These are phyloP conservation scores for Saprolegnia parasitica DNA, from an alignment of 352 stramenopile genomes.

Conservation along the genomic window DNA sequence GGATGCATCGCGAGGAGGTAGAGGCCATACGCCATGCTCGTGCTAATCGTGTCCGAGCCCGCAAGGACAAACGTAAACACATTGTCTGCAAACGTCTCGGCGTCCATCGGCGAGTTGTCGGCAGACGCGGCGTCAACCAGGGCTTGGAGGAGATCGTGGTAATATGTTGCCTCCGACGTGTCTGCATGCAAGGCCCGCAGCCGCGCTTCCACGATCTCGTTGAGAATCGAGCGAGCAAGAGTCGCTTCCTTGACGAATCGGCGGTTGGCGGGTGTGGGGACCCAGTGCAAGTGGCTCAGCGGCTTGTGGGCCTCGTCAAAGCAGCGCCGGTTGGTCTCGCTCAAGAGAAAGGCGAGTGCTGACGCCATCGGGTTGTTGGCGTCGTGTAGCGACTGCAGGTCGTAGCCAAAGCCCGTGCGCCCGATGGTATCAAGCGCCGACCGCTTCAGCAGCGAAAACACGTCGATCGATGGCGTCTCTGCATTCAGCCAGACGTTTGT, in stretches of 20 bases:
- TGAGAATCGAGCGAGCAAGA: not conserved
- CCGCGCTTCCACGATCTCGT: not conserved
- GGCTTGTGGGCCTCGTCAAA: not conserved
- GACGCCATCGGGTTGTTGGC: not conserved
- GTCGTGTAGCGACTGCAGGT: not conserved
- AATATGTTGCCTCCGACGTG: too few species aligned
- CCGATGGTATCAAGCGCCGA: not conserved
- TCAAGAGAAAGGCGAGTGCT: slow-evolving; percentile 11
- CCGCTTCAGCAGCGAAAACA: slow-evolving; percentile 5
- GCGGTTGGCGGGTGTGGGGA: not conserved
- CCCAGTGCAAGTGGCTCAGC: slow-evolving; percentile 4
- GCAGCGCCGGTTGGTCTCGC: slow-evolving; percentile 1
- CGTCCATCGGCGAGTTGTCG: slow-evolving; percentile 29
- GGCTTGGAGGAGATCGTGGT: slow-evolving; percentile 29
- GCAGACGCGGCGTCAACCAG: slow-evolving; percentile 8
- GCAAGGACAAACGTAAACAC: slow-evolving; percentile 78
- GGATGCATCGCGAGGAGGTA: slow-evolving; percentile 63
- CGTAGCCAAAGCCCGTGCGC: not conserved
- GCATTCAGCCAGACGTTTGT: not conserved
- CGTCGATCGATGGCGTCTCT: not conserved
- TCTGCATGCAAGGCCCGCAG: not conserved
- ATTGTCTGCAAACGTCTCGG: slow-evolving; percentile 49
- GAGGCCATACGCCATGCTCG: slow-evolving; percentile 71
- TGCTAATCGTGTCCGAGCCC: slow-evolving; percentile 75
- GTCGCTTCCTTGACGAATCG: not conserved